phyloP scores from a whole-genome alignment of 2,329 filamentous ascomycete genomes.

The Cercospora citrullina region DNA sequence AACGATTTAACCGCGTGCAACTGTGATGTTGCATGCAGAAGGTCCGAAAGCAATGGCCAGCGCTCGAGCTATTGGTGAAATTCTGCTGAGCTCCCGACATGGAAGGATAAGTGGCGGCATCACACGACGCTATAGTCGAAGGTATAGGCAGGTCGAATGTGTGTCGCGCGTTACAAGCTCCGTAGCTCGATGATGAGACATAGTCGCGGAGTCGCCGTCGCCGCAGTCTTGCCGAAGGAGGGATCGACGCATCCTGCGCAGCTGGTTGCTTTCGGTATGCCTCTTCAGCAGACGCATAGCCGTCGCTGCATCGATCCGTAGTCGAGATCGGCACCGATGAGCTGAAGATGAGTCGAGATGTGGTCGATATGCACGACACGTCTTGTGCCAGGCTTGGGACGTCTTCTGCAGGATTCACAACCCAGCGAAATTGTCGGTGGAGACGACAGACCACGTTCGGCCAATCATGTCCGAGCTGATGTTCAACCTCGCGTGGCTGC shows the following conservation, averaged over 20 bases:
- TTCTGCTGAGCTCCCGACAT: not conserved
- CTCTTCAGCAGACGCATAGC: not conserved
- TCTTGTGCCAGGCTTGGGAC: not conserved
- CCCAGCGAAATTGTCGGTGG: not conserved
- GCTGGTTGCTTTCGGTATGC: not conserved
- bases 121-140: not conserved
- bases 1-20: slow-evolving; percentile 10
- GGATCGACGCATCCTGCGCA: not conserved
- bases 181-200: not conserved
- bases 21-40: slow-evolving; percentile 1
- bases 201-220: not conserved
- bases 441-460: not conserved
- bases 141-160: not conserved
- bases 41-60: not conserved
- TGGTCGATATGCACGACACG: not conserved
- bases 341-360: not conserved
- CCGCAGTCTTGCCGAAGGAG: not conserved
- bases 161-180: not conserved
- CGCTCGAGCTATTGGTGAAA: not conserved
- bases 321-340: not conserved
- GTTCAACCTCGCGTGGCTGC: not conserved
- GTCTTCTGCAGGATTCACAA: not conserved
- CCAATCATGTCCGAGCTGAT: not conserved
- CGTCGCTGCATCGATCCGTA: not conserved
- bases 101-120: not conserved